Evolutionary conservation across 1,284 basidiomycete genomes (phyloP).

Genomic region (Cutaneotrichosporon sp.): DNA sequence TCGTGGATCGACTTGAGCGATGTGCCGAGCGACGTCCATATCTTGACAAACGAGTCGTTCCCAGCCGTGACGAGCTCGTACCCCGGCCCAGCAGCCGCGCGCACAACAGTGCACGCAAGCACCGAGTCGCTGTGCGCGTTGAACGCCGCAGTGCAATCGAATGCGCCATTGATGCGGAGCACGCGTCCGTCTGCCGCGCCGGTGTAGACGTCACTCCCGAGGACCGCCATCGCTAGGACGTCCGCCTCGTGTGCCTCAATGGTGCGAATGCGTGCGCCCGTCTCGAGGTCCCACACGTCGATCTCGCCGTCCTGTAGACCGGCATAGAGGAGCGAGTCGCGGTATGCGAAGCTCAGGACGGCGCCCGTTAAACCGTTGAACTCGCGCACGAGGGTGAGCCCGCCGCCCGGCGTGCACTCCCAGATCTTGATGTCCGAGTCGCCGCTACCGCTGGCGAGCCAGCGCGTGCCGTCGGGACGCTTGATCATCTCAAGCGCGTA

Average conservation of each 20-base stretch:
- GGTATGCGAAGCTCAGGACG: slow-evolving; percentile 74
- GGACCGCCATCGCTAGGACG: slow-evolving; percentile 73
- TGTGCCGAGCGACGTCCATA: slow-evolving; percentile 39
- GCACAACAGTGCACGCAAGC: slow-evolving; percentile 68
- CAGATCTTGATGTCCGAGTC: slow-evolving; percentile 91
- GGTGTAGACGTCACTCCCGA: slow-evolving; percentile 76
- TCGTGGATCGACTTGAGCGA: slow-evolving; percentile 4
- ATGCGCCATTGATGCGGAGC: slow-evolving; percentile 77
- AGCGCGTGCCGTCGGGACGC: slow-evolving; percentile 55
- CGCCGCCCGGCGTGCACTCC: slow-evolving; percentile 60
- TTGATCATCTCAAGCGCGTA: slow-evolving; percentile 72
- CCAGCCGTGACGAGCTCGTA: slow-evolving; percentile 72
- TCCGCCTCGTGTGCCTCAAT: slow-evolving; percentile 85
- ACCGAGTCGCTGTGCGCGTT: slow-evolving; percentile 75
- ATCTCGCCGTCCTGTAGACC: slow-evolving; percentile 93
- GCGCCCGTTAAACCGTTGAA: slow-evolving; percentile 52
- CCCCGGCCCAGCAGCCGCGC: slow-evolving; percentile 20
- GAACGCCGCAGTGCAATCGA: slow-evolving; percentile 80
- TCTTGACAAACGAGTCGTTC: slow-evolving; percentile 81
- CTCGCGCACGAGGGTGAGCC: slow-evolving; percentile 33
- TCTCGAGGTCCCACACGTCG: slow-evolving; percentile 88
- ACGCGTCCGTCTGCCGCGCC: slow-evolving; percentile 80
- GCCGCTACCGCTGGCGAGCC: slow-evolving; percentile 80
- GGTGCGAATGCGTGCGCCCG: slow-evolving; percentile 77
- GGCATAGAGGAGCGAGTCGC: slow-evolving; percentile 80